A percentile compares a stretch with the other conserved stretches of the same genome.
phyloP scores from a whole-genome alignment of 495 filamentous ascomycete species.

The Elaphomyces granulatus region DNA sequence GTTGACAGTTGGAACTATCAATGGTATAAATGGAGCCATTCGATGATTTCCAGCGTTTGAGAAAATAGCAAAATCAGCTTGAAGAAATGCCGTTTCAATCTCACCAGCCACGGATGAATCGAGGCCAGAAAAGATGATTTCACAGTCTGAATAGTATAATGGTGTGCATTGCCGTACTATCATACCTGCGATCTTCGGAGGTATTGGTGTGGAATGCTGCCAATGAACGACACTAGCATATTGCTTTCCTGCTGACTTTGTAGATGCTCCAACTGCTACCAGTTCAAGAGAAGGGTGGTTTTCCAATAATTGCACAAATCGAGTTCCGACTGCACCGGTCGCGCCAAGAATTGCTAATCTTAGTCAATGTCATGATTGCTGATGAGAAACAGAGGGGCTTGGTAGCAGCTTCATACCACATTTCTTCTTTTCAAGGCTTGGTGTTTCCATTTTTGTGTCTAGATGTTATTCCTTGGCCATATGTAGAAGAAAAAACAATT shows the following conservation, averaged over 20 bases:
- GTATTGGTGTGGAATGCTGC: constrained; percentile 28
- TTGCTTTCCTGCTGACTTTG: constrained; percentile 27
- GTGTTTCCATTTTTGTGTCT: too few species aligned
- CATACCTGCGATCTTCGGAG: constrained; percentile 22
- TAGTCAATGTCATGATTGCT: too few species aligned
- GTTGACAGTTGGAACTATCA: too few species aligned
- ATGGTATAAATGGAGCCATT: too few species aligned
- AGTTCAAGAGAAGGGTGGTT: constrained; percentile 27
- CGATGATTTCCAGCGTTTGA: constrained; percentile 32
- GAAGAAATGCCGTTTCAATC: constrained; percentile 27
- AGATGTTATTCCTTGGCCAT: too few species aligned
- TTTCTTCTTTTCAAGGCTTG: too few species aligned
- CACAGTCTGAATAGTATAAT: neutral
- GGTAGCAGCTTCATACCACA: too few species aligned
- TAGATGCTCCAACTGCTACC: constrained; percentile 24
- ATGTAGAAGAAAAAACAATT: too few species aligned
- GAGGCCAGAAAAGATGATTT: constrained; percentile 20
- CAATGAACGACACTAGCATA: constrained; percentile 29
- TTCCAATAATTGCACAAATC: constrained; percentile 29
- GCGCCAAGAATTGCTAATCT: constrained; percentile 28
- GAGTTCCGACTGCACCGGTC: constrained; percentile 29
- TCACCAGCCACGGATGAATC: constrained; percentile 30
- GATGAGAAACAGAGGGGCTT: too few species aligned
- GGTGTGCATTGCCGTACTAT: constrained; percentile 6
- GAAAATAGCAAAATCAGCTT: constrained; percentile 23